Evolutionary conservation across 257 asterid genomes (phyloP), one percentile per base, ranked within the genome.

Genomic region (Cinchona pubescens): DNA sequence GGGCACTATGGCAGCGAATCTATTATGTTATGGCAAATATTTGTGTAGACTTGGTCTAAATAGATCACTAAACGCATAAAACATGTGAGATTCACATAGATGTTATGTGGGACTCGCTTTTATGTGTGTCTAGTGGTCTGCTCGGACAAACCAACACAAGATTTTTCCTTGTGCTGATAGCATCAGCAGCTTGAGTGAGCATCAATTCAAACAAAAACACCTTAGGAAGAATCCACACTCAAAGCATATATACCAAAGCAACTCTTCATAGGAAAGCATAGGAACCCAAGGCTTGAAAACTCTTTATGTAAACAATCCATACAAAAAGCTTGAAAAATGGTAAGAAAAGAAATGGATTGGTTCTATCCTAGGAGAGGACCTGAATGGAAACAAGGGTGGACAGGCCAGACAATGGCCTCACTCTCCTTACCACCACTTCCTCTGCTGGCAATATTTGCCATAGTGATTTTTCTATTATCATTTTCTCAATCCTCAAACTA

Each of bases 401-500:
- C 79, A 7, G 84, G 76, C 42, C 88, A 83, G 67, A 74, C 83
- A 70, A 7, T 81, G 62, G 79, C 88, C 76, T 85, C 92, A 75
- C 72, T 86, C 67, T 88, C 90, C 1, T 77, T 88, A 16, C 93
- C 93, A 77, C 95, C 95, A 29, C 78, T 86, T 11, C 92, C 88
- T 43, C 81, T 92, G 21, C 12, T 92, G 7, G 85, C 86, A 32
- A 59, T 89, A 48, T 82, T 85, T 21, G 75, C 82, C 79, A 90
- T 92, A 48, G 96, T 90, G 19, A 75, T 86, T 10, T 84, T 86
- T 85, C 80, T 90, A 68, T 21, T 88, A 38, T 82, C 91, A 10
- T 56, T 92, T 19, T 84, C 97, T 25, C 91, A 87, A 7, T 84
- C 87, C 81, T 38, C 72, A n/a, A 56, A 61, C 19, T 87, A 82